Base-by-base conservation (phyloP, 2,329 filamentous ascomycete genomes). In the Beauveria rudraprayagi region DNA sequence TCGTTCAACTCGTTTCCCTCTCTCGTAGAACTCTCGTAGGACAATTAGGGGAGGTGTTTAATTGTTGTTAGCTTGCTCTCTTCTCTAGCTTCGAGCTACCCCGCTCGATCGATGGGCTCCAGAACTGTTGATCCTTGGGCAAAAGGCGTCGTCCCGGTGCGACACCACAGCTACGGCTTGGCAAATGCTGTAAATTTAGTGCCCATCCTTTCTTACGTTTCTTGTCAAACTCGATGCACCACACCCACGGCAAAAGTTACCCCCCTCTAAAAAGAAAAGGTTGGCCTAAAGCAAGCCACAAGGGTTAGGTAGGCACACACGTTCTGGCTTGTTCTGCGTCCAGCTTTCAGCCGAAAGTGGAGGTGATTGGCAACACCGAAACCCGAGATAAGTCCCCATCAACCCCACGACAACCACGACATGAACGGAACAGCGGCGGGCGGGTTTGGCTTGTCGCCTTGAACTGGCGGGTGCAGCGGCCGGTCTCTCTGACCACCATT, bases 341-440 rank as follows among this genome's bases (percentile, higher is more conserved):
- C 68, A 68, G 30, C 65, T 69, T 69, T 16, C 14, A 37, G 34
- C 34, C 34, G 2, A 37, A 16, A 57, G 66, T 69, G 53, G 69
- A 67, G 3, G 68, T 10, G 64, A 63, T 2, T 16, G 17, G 41
- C 59, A 63, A 65, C 56, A 22, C 65, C 65, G 65, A 66, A 66
- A n/a, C 11, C 65, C 65, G 65, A 66, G 61, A 58, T 65, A 53
- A 34, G 7, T 52, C 51, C 51, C 63, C 60, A 59, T 53, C 37
- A 54, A 26, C 51, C 34, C 28, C 28, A 9, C 26, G 26, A 28
- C 1, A 2, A 22, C 22, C n/a, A 40, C 34, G 30, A 6, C n/a
- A 17, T 11, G 16, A 47, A 47, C 22, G 34, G 30, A 34, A 10
- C 11, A 9, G 10, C 30, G 30, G 10, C 30, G 30, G 30, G 30